phyloP scores from a whole-genome alignment of 257 asterid genomes.

The Salvia splendens region DNA sequence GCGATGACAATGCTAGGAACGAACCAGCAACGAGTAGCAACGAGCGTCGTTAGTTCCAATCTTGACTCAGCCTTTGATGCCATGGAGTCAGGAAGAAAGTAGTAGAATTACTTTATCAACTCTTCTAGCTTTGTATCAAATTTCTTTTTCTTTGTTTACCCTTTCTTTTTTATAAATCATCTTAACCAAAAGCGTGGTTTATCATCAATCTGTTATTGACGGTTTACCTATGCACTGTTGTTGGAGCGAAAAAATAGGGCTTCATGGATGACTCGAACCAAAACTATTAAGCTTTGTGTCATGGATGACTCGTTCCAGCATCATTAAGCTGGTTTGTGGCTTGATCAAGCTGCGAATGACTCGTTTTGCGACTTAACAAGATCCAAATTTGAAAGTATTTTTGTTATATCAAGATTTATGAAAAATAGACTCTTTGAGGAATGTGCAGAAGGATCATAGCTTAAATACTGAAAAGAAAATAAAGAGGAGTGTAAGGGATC shows the following conservation, averaged over 20 bases:
- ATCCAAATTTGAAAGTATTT: background rate
- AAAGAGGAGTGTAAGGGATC: conserved; percentile 3
- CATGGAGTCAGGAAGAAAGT: conserved; percentile 48
- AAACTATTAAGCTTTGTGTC: no score
- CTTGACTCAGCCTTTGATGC: conserved; percentile 38
- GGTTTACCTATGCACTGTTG: no score
- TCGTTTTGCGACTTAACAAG: background rate
- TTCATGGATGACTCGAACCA: no score
- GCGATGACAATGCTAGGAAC: conserved; percentile 28
- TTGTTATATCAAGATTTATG: no score
- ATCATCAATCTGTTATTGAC: no score
- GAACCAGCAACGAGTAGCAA: conserved; percentile 30
- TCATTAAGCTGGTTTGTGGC: no score
- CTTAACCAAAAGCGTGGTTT: background rate
- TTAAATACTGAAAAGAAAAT: conserved; percentile 4
- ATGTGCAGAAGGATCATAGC: background rate
- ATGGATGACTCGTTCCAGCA: no score
- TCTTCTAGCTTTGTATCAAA: conserved; percentile 2
- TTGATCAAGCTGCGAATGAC: background rate
- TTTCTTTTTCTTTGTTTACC: background rate
- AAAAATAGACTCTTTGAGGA: no score
- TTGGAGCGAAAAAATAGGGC: no score
- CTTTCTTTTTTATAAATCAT: background rate
- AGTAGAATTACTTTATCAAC: conserved; percentile 32
- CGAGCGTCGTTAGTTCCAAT: conserved; percentile 9